A percentile compares a stretch with the other conserved stretches of the same genome.
Conservation (phyloP, 1,139 yeast genomes). For the Geotrichum restrictum region DNA sequence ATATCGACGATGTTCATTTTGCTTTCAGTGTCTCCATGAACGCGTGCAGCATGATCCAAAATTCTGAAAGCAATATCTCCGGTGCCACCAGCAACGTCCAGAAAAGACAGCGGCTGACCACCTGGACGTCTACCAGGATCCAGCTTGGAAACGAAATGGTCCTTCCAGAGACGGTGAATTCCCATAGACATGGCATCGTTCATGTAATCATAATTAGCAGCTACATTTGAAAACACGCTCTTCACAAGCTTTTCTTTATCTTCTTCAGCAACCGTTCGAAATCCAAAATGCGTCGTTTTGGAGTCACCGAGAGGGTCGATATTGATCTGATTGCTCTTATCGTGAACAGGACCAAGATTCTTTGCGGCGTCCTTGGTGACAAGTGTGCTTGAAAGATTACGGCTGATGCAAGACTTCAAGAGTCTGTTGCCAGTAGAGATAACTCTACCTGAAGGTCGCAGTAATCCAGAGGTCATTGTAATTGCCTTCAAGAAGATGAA, state of each 20-base stretch:
- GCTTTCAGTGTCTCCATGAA: constrained; percentile 69
- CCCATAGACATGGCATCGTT: constrained; percentile 98
- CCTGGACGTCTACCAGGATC: constrained; percentile 96
- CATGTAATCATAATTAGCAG: constrained; percentile 91
- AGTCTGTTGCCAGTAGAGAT: neutral
- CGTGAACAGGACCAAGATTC: constrained; percentile 12
- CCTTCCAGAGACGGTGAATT: constrained; percentile 91
- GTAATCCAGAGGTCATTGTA: neutral
- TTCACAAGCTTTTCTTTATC: constrained; percentile 83
- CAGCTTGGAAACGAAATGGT: constrained; percentile 76
- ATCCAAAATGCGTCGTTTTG: constrained; percentile 86
- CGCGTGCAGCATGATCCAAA: constrained; percentile 79
- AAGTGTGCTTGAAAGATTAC: constrained; percentile 6
- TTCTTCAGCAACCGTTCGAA: constrained; percentile 70
- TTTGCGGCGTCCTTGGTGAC: constrained; percentile 6
- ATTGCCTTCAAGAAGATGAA: too few relatives aligned
- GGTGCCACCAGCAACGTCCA: constrained; percentile 98
- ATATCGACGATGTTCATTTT: constrained; percentile 92
- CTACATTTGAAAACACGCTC: constrained; percentile 89
- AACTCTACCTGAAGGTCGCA: neutral
- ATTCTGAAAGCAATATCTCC: constrained; percentile 97
- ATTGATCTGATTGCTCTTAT: neutral
- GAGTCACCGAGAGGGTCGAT: neutral
- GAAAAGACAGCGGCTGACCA: constrained; percentile 73
- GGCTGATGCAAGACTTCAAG: neutral